These are phyloP conservation scores for Podospora comata DNA, from an alignment of 495 filamentous ascomycete genomes.

Conservation along the genomic window DNA sequence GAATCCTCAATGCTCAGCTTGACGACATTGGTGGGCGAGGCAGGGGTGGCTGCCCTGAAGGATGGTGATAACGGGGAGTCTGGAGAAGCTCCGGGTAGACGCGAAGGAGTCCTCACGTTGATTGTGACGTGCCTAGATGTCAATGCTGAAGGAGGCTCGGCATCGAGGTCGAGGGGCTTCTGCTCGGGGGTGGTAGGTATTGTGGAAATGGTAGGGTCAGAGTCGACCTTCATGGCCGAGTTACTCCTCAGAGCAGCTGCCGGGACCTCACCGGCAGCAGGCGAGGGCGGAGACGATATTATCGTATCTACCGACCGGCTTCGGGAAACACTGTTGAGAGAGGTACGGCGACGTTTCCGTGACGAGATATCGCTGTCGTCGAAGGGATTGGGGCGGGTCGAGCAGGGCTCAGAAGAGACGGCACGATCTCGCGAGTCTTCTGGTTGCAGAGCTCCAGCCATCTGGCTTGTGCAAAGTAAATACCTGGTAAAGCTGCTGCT, in stretches of 20 bases:
- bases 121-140: slow-evolving; percentile 52
- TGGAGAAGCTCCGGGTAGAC: slow-evolving; percentile 35
- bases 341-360: slow-evolving; percentile 52
- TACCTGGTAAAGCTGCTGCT: slow-evolving; percentile 25
- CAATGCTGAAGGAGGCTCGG: slow-evolving; percentile 30
- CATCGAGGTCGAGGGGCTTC: slow-evolving; percentile 26
- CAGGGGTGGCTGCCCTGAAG: slow-evolving; percentile 28
- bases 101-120: slow-evolving; percentile 47
- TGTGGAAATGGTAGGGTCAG: slow-evolving; percentile 34
- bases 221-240: slow-evolving; percentile 42
- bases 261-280: slow-evolving; percentile 23
- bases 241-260: slow-evolving; percentile 28
- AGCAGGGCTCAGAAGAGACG: slow-evolving; percentile 58
- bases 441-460: slow-evolving; percentile 49
- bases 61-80: slow-evolving; percentile 50
- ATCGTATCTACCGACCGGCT: slow-evolving; percentile 43
- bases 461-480: slow-evolving; percentile 40
- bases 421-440: slow-evolving; percentile 55
- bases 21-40: slow-evolving; percentile 28
- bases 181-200: slow-evolving; percentile 41
- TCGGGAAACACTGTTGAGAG: slow-evolving; percentile 38
- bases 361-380: slow-evolving; percentile 51
- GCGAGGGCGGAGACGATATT: slow-evolving; percentile 28
- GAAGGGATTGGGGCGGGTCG: slow-evolving; percentile 56
- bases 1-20: slow-evolving; percentile 43